Base-by-base conservation (phyloP, 2,329 filamentous ascomycete species). In the Ascochyta viciae-villosae region DNA sequence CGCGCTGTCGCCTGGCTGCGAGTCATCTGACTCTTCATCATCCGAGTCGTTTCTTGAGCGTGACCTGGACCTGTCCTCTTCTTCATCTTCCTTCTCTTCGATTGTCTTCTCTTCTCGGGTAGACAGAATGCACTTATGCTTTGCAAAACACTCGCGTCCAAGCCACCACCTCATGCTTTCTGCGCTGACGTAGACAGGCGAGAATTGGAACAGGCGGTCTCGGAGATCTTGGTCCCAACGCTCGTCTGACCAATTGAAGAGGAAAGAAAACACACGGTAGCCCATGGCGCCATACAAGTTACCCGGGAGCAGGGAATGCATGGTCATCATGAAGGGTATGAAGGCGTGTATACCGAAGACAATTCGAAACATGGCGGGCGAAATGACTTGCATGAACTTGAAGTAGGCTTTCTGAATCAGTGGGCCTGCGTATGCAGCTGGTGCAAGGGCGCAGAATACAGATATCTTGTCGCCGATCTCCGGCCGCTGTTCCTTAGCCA, bases 151-250 rank as follows among this genome's bases (percentile, higher is more conserved):
- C 66, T 95, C 91, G 4, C 88, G 81, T 0, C 93, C 94, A 0
- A 97, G 83, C 94, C 94, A 97, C 94, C 94, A 98, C 6, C 91
- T 83, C 91, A 97, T 96, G 55, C 87, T 89, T 77, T 97, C 92
- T 0, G 91, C 85, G 65, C 88, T 92, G 46, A 97, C 91, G 67
- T 96, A 96, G 0, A 96, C 91, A 1, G 94, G 94, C 0, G 92
- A 87, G 64, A 96, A 97, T 67, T 95, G 91, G 74, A 98, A 97
- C 84, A 96, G 89, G 38, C 94, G 87, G 70, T 91, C 80, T 55
- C 90, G 83, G 13, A 96, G 78, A 6, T 83, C 91, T 8, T 87
- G 85, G 60, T 97, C 94, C 94, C 94, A 97, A 7, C 91, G 85
- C 9, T 75, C 79, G 71, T 98, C 93, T 0, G 85, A 87, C 93